Conservation (phyloP, 495 filamentous ascomycete genomes). For the Hypoxylon cercidicola region DNA sequence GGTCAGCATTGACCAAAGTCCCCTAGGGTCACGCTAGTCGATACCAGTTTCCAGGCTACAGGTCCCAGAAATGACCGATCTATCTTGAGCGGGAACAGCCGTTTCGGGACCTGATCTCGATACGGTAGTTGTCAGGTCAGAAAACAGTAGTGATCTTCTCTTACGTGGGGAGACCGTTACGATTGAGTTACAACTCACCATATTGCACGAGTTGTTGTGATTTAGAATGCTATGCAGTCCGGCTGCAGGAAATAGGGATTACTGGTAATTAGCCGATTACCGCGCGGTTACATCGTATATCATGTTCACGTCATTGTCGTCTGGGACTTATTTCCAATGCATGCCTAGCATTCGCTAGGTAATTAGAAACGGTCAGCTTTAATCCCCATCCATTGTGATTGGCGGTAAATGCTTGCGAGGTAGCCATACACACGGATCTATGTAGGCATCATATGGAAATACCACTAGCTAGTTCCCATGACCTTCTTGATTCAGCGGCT, state of each 20-base stretch:
- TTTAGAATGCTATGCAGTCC: not conserved
- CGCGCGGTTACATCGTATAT: slow-evolving; percentile 24
- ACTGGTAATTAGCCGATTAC: slow-evolving; percentile 5
- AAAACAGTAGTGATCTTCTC: slow-evolving; percentile 21
- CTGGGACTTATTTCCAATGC: slow-evolving; percentile 13
- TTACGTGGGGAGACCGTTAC: slow-evolving; percentile 10
- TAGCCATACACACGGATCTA: not conserved
- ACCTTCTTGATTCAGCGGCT: slow-evolving; percentile 3
- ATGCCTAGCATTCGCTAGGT: not conserved
- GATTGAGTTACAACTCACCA: not conserved
- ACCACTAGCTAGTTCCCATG: slow-evolving; percentile 6
- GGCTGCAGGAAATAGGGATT: slow-evolving; percentile 33
- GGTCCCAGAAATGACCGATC: slow-evolving; percentile 17
- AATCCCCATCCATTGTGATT: slow-evolving; percentile 16
- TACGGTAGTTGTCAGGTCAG: not conserved
- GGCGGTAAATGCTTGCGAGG: slow-evolving; percentile 12
- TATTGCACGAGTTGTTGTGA: not conserved
- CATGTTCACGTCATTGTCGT: slow-evolving; percentile 18
- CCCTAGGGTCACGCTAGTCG: slow-evolving; percentile 7
- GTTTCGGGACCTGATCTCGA: slow-evolving; percentile 3
- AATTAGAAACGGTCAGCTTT: slow-evolving; percentile 16
- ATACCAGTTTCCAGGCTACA: slow-evolving; percentile 4
- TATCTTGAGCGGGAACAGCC: slow-evolving; percentile 28
- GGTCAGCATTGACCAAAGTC: slow-evolving; percentile 18
- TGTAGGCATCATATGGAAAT: slow-evolving; percentile 14